Conservation (phyloP, 2,329 filamentous ascomycete species). For the Graphilbum ipis-grandicollis region DNA sequence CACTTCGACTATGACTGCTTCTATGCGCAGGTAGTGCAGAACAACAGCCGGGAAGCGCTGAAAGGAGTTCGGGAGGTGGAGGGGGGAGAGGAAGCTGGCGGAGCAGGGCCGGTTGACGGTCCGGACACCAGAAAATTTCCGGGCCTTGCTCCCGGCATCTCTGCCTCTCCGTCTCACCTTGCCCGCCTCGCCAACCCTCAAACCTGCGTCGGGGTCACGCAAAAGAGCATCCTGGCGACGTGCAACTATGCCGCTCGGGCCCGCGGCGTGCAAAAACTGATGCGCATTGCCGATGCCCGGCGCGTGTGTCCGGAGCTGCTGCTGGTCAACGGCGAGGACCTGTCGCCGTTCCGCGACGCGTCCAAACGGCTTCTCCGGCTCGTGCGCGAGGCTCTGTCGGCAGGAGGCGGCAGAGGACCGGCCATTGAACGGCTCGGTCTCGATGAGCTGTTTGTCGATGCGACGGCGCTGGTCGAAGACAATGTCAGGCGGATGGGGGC, state of each 20-base stretch:
- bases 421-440: conserved; percentile 73
- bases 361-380: conserved; percentile 68
- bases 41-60: conserved; percentile 43
- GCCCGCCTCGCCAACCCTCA: background rate
- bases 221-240: conserved; percentile 84
- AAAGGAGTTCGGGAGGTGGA: conserved; percentile 38
- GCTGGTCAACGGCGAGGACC: conserved; percentile 72
- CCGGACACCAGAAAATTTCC: too few species aligned
- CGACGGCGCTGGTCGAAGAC: conserved; percentile 72
- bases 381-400: conserved; percentile 43
- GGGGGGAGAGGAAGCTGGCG: background rate
- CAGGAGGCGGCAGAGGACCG: conserved; percentile 6
- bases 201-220: conserved; percentile 62
- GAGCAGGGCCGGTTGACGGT: too few species aligned
- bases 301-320: conserved; percentile 68
- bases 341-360: conserved; percentile 68
- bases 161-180: too few species aligned
- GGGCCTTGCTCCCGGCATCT: too few species aligned
- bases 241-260: conserved; percentile 85
- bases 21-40: conserved; percentile 82
- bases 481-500: conserved; percentile 39
- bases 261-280: conserved; percentile 61
- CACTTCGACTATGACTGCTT: conserved; percentile 90
- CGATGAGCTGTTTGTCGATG: conserved; percentile 77
- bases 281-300: conserved; percentile 68